phyloP scores from a whole-genome alignment of 1,284 basidiomycete genomes.

The Microbotryum scabiosae region DNA sequence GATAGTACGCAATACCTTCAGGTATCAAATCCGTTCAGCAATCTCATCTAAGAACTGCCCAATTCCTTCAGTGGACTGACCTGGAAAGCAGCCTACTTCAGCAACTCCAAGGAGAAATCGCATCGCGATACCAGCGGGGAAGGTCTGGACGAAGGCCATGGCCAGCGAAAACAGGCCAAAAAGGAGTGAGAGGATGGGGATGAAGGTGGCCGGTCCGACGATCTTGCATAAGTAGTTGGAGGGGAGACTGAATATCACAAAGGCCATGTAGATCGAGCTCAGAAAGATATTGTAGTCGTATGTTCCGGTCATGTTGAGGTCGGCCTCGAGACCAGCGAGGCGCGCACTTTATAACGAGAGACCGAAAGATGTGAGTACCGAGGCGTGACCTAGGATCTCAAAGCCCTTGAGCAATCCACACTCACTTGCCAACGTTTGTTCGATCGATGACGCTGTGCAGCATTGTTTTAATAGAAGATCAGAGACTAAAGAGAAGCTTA shows the following conservation, averaged over 20 bases:
- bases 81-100: conserved; percentile 30
- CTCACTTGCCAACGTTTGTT: conserved; percentile 40
- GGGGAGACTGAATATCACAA: conserved; percentile 52
- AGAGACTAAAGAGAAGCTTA: too few species aligned
- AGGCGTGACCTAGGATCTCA: too few species aligned
- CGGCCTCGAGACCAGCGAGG: conserved; percentile 51
- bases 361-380: too few species aligned
- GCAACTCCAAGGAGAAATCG: conserved; percentile 36
- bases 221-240: conserved; percentile 51
- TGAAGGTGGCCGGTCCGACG: conserved; percentile 45
- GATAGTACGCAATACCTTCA: conserved; percentile 33
- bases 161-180: conserved; percentile 27
- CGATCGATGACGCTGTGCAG: background rate
- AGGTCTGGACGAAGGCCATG: conserved; percentile 30
- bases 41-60: too few species aligned
- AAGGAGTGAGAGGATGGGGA: conserved; percentile 35
- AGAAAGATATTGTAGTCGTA: conserved; percentile 27
- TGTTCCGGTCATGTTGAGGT: conserved; percentile 48
- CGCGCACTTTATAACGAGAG: conserved; percentile 40
- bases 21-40: too few species aligned
- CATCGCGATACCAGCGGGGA: conserved; percentile 32
- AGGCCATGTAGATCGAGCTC: conserved; percentile 45
- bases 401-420: too few species aligned
- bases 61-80: background rate
- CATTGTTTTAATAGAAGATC: too few species aligned